These are phyloP conservation scores for Spinacia oleracea DNA, from an alignment of 179 eudicot genomes.

Conservation along the genomic window DNA sequence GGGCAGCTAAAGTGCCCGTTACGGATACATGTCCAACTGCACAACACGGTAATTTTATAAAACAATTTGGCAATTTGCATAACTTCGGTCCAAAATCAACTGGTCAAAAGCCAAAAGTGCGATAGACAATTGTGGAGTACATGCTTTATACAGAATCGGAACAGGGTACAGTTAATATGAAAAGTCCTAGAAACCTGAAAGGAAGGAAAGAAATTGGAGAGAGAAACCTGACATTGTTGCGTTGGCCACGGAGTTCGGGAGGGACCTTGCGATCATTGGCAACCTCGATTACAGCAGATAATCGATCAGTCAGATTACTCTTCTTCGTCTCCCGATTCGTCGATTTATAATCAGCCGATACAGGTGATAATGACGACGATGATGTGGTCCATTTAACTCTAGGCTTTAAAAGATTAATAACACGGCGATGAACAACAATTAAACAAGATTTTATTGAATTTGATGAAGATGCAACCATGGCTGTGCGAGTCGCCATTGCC, in stretches of 20 bases:
- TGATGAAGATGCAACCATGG: neutral
- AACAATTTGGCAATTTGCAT: neutral
- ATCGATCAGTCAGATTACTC: conserved; percentile 43
- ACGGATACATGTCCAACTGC: too few species aligned
- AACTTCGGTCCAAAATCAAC: neutral
- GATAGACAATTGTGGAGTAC: too few species aligned
- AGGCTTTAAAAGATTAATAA: conserved; percentile 12
- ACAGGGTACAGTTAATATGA: too few species aligned
- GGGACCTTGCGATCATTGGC: conserved; percentile 81
- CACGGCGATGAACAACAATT: neutral
- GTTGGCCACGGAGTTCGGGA: conserved; percentile 81
- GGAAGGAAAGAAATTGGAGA: neutral
- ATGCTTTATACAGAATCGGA: too few species aligned
- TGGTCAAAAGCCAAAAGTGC: too few species aligned
- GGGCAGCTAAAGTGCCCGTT: too few species aligned
- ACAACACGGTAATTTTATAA: neutral
- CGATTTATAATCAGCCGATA: conserved; percentile 18
- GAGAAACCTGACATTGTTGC: conserved; percentile 58
- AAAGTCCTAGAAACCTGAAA: neutral
- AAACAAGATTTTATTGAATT: neutral
- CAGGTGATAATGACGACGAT: conserved; percentile 33
- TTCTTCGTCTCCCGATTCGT: conserved; percentile 29
- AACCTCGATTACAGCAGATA: conserved; percentile 68
- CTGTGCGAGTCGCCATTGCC: conserved; percentile 23
- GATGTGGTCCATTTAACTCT: conserved; percentile 23